Evolutionary conservation across 2,329 filamentous ascomycete genomes (phyloP).

Genomic region (Hypoxylon rubiginosum): DNA sequence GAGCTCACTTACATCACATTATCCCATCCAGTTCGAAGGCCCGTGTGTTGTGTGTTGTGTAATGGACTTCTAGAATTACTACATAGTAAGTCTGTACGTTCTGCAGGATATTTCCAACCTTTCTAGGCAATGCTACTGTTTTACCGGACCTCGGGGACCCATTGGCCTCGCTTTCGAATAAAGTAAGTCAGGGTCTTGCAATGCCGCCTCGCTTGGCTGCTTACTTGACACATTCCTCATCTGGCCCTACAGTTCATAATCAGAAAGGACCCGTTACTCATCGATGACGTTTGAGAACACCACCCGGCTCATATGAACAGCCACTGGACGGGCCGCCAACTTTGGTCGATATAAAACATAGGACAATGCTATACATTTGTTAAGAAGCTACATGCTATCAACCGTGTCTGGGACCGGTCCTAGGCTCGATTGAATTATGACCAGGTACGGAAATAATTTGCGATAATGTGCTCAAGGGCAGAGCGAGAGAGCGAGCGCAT

Average conservation of each 20-base stretch:
- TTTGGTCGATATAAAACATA: neutral
- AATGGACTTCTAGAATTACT: slow-evolving; percentile 39
- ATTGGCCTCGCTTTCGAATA: slow-evolving; percentile 21
- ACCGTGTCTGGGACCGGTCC: neutral
- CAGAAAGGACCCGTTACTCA: slow-evolving; percentile 3
- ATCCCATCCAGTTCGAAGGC: slow-evolving; percentile 21
- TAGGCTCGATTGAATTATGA: neutral
- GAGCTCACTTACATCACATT: slow-evolving; percentile 31
- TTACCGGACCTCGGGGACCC: slow-evolving; percentile 26
- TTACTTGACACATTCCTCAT: slow-evolving; percentile 41
- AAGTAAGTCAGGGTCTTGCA: slow-evolving; percentile 26
- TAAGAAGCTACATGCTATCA: neutral
- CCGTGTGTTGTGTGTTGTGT: too few species aligned
- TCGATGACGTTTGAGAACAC: slow-evolving; percentile 6
- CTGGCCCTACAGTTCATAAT: slow-evolving; percentile 19
- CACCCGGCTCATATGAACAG: neutral
- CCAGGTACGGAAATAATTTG: slow-evolving; percentile 8
- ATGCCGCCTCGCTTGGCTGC: slow-evolving; percentile 30
- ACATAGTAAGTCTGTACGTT: too few species aligned
- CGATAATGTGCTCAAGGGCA: neutral
- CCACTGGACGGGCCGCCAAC: neutral
- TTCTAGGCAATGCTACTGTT: slow-evolving; percentile 37
- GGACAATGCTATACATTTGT: neutral
- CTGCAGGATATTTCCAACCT: slow-evolving; percentile 28
- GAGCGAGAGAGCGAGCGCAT: neutral